Conservation (phyloP, 768 basidiomycete species). For the Cantharellus cinnabarinus region DNA sequence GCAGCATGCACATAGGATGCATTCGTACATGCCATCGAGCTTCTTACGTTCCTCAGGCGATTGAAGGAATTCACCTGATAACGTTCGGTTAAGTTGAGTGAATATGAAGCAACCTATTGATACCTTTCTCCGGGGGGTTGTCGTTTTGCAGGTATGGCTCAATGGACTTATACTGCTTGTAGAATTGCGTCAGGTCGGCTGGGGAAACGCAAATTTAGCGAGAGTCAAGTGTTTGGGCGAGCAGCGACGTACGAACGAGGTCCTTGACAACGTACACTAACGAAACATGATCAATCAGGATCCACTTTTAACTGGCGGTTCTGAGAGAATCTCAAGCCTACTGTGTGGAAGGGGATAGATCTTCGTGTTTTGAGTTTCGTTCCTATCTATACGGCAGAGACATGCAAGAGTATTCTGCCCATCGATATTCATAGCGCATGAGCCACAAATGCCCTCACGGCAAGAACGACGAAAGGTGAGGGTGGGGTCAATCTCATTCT, state of each 20-base stretch:
- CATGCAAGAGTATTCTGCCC: slow-evolving; percentile 97
- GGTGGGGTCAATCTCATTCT: slow-evolving; percentile 94
- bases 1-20: slow-evolving; percentile 93
- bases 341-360: slow-evolving; percentile 97
- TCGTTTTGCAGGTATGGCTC: slow-evolving; percentile 92
- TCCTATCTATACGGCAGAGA: slow-evolving; percentile 82
- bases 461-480: slow-evolving; percentile 89
- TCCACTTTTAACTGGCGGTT: neutral
- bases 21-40: slow-evolving; percentile 93
- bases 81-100: neutral
- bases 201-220: neutral
- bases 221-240: neutral
- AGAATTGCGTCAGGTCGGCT: slow-evolving; percentile 69
- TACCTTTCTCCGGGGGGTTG: slow-evolving; percentile 51
- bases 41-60: slow-evolving; percentile 82
- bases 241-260: slow-evolving; percentile 46
- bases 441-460: slow-evolving; percentile 91
- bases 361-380: slow-evolving; percentile 50
- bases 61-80: slow-evolving; percentile 61
- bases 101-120: neutral
- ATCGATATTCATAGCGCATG: slow-evolving; percentile 98
- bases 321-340: slow-evolving; percentile 15
- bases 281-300: too few relatives aligned
- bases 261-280: slow-evolving; percentile 98
- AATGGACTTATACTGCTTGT: slow-evolving; percentile 99